Base-by-base conservation (phyloP, 208 protist genomes). In the Lotmaria passim region DNA sequence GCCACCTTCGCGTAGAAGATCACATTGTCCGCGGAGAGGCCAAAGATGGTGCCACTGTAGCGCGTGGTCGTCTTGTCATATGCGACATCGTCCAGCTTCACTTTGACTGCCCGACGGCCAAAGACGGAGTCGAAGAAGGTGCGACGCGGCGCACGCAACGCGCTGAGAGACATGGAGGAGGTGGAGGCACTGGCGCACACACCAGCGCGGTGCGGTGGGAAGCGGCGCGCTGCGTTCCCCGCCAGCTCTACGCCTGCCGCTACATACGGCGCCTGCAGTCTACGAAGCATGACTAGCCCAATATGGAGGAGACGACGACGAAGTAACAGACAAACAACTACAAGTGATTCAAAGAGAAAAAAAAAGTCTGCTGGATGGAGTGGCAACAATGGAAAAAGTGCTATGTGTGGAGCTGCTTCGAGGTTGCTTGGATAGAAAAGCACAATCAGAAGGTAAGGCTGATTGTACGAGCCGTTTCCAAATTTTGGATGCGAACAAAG, bases 1-100 rank as follows among this genome's bases (percentile, higher is more conserved):
- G 69, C 69, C 6, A 90, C 81, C 71, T 96, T 96, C 21, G 71
- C 64, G 77, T 96, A 94, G 75, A 93, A 94, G 31, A 96, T 51
- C 19, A 94, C 77, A 55, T 75, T 83, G 64, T 96, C 91, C 6
- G 86, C 81, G 8, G 88, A 74, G 23, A 94, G 43, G n/a, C 91
- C 91, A 53, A 94, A 93, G 39, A 96, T 71, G 11, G 68, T 96
- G 7, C 91, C 91, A 6, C 76, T 46, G 75, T 93, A 96, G 53
- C 81, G 89, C 34, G 66, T 50, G 6, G 58, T 63, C 30, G 89
- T 77, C 65, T 89, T 94, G 78, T 96, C 89, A 68, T 93, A 96
- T 38, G 69, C 75, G 36, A 80, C 52, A 23, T 82, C 78, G 60
- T 96, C 91, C 15, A 96, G 61, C 62, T 83, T 83, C 26, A 96